phyloP scores from a whole-genome alignment of 2,329 filamentous ascomycete genomes.

The Scedosporium boydii region DNA sequence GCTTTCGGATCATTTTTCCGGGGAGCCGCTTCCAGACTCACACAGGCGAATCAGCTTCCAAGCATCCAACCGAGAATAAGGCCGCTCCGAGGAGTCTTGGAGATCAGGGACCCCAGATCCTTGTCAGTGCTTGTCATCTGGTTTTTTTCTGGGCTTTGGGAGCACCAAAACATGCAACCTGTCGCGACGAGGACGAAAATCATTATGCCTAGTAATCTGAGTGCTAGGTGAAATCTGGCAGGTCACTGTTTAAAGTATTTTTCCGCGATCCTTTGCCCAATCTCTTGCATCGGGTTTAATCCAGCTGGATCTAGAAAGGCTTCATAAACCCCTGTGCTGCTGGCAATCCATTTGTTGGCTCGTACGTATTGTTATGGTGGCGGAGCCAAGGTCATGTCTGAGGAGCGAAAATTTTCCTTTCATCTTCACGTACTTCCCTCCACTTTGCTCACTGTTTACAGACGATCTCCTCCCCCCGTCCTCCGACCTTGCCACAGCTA shows the following conservation, averaged over 20 bases:
- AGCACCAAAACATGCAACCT: neutral
- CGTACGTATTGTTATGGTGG: neutral
- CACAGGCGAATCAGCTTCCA: neutral
- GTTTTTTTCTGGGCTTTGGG: neutral
- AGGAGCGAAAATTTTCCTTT: neutral
- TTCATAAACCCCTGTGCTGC: neutral
- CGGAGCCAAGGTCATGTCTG: neutral
- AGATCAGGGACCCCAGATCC: neutral
- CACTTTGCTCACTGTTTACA: neutral
- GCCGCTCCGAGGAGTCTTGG: neutral
- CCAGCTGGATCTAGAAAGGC: neutral
- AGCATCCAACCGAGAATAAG: neutral
- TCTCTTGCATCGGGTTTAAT: neutral
- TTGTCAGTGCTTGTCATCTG: neutral
- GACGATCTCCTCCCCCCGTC: neutral
- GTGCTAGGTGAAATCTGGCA: neutral
- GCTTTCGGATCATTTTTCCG: neutral
- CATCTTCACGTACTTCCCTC: neutral
- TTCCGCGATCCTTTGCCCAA: neutral
- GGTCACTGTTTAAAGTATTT: neutral
- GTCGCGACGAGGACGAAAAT: neutral
- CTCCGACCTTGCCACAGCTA: too few relatives aligned
- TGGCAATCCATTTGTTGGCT: neutral
- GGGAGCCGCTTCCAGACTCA: neutral
- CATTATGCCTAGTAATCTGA: neutral